These are phyloP conservation scores for Fusarium aywerte DNA, from an alignment of 2,329 filamentous ascomycete genomes.

Conservation along the genomic window DNA sequence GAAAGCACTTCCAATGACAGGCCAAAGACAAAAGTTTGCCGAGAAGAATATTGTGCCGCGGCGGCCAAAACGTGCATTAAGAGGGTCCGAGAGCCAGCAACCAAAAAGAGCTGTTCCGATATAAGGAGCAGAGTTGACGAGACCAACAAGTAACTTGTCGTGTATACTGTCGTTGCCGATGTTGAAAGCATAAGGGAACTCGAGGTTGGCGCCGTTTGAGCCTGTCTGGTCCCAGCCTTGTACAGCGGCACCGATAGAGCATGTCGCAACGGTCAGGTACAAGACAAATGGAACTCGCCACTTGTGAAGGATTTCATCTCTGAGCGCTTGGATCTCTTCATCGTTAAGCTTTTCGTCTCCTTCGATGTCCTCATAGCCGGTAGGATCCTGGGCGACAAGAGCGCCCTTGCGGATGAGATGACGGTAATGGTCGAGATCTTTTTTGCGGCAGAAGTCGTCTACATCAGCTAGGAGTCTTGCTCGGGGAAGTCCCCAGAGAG, in stretches of 20 bases:
- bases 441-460: slow-evolving; percentile 69
- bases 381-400: slow-evolving; percentile 77
- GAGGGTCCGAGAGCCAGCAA: slow-evolving; percentile 75
- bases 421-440: slow-evolving; percentile 68
- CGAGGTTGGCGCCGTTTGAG: slow-evolving; percentile 71
- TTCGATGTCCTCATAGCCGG: slow-evolving; percentile 67
- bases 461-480: slow-evolving; percentile 64
- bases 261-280: slow-evolving; percentile 74
- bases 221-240: slow-evolving; percentile 77
- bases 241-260: slow-evolving; percentile 76
- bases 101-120: slow-evolving; percentile 62
- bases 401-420: slow-evolving; percentile 74
- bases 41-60: slow-evolving; percentile 74
- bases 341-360: slow-evolving; percentile 68
- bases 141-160: slow-evolving; percentile 67
- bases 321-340: slow-evolving; percentile 68
- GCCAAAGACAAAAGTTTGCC: slow-evolving; percentile 76
- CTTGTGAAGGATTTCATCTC: slow-evolving; percentile 72
- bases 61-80: slow-evolving; percentile 59
- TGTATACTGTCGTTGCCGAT: slow-evolving; percentile 51
- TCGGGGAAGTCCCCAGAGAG: slow-evolving; percentile 64
- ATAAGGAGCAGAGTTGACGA: slow-evolving; percentile 71
- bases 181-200: slow-evolving; percentile 65
- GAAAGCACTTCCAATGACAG: slow-evolving; percentile 77
- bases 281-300: slow-evolving; percentile 72